Percentiles rank a stretch among this genome's conserved stretches.
Conservation (phyloP, 2,329 filamentous ascomycete species). For the Teratosphaeria viscida region DNA sequence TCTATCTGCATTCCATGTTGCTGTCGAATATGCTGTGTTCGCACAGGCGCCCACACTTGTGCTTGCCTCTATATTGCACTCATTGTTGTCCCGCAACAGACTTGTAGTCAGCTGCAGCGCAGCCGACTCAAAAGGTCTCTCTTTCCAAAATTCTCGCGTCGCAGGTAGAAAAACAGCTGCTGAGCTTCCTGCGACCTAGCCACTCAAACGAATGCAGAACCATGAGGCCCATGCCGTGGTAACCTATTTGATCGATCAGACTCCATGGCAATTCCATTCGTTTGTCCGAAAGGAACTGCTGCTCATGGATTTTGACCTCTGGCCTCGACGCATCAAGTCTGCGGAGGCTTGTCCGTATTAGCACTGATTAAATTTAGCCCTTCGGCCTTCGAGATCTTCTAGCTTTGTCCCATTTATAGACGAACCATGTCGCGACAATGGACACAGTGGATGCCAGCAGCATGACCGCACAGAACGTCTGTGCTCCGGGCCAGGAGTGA, state of each 20-base stretch:
- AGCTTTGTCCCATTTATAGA: slow-evolving; percentile 6
- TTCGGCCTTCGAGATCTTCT: background rate
- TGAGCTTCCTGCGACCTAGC: background rate
- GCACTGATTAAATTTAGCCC: background rate
- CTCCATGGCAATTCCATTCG: too few species aligned
- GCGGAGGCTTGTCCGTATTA: background rate
- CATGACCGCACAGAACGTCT: slow-evolving; percentile 22
- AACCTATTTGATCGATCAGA: too few species aligned
- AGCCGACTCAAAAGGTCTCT: background rate
- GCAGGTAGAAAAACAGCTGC: background rate
- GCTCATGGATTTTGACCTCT: too few species aligned
- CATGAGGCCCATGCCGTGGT: background rate
- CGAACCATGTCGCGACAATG: slow-evolving; percentile 15
- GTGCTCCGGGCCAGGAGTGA: slow-evolving; percentile 20
- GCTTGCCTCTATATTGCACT: background rate
- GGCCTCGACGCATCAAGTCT: background rate
- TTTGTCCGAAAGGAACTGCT: too few species aligned
- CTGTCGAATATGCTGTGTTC: background rate
- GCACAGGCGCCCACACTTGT: background rate
- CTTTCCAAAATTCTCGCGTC: background rate
- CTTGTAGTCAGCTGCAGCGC: background rate
- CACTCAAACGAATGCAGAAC: background rate
- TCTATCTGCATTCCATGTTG: background rate
- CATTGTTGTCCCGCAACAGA: background rate
- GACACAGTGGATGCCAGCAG: slow-evolving; percentile 14